These are phyloP conservation scores for Clavariopsis aquatica DNA, from an alignment of 495 filamentous ascomycete genomes.

Conservation along the genomic window DNA sequence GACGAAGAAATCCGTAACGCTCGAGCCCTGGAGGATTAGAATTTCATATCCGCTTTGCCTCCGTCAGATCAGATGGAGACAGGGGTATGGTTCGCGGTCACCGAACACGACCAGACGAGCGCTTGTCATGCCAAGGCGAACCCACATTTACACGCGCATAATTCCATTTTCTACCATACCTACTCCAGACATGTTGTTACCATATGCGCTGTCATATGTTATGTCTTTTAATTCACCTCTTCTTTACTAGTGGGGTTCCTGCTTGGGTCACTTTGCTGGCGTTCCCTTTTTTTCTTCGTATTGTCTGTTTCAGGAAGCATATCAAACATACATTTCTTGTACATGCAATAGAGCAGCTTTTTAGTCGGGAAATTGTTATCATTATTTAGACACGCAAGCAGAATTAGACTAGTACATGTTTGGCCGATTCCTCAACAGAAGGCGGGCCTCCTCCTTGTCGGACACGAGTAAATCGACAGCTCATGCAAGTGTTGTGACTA, in stretches of 20 bases:
- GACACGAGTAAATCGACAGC: no score
- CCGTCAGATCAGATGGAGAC: background rate
- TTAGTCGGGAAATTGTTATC: background rate
- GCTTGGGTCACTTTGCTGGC: background rate
- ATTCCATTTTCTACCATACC: background rate
- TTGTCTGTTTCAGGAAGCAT: background rate
- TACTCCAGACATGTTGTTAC: background rate
- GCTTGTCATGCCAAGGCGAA: background rate
- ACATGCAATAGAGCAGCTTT: background rate
- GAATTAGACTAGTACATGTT: background rate
- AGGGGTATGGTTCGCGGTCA: background rate
- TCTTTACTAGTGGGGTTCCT: background rate
- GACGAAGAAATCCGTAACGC: slow-evolving; percentile 12
- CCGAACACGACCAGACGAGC: background rate
- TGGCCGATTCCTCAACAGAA: no score
- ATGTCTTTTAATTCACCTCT: background rate
- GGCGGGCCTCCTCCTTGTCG: no score
- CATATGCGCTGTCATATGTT: no score
- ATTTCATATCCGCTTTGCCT: background rate
- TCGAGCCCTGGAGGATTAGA: no score
- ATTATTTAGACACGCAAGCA: background rate
- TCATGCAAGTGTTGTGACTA: no score
- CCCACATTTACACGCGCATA: background rate
- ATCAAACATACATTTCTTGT: background rate
- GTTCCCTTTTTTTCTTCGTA: background rate